Conservation (phyloP, 441 rosid genomes). For the Gossypium trilobum region DNA sequence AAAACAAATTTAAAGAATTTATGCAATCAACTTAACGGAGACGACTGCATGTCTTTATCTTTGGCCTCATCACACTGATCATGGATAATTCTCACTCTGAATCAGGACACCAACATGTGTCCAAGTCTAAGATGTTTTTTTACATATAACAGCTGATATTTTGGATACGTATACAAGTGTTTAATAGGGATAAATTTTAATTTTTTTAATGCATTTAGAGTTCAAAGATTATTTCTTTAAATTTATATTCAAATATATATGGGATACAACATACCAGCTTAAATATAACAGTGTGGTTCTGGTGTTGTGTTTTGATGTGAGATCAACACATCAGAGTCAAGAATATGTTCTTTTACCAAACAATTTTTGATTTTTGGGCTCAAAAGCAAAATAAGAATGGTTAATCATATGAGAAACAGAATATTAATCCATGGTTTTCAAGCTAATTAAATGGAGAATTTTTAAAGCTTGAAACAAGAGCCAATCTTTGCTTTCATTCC, state of each 20-base stretch:
- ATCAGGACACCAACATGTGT: no score
- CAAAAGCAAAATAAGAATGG: background rate
- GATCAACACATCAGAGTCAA: slow-evolving; percentile 21
- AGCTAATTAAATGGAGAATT: slow-evolving; percentile 9
- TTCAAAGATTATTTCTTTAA: no score
- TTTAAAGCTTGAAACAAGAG: background rate
- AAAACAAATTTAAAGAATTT: background rate
- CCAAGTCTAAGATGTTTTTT: no score
- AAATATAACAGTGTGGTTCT: background rate
- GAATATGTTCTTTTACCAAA: slow-evolving; percentile 29
- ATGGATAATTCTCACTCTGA: no score
- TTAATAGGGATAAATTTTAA: no score
- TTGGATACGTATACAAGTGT: no score
- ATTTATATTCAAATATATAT: no score
- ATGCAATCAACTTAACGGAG: background rate
- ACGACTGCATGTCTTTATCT: no score
- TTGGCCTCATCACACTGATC: no score
- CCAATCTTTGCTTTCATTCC: background rate
- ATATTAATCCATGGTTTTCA: slow-evolving; percentile 12
- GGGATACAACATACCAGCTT: background rate
- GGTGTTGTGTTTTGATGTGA: slow-evolving; percentile 20
- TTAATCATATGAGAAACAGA: slow-evolving; percentile 4
- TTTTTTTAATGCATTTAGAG: no score
- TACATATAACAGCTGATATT: no score
- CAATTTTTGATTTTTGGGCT: background rate